Percentiles rank a stretch among this genome's conserved stretches.
phyloP scores from a whole-genome alignment of 78 protist species.

The Dictyostelium intermedium region DNA sequence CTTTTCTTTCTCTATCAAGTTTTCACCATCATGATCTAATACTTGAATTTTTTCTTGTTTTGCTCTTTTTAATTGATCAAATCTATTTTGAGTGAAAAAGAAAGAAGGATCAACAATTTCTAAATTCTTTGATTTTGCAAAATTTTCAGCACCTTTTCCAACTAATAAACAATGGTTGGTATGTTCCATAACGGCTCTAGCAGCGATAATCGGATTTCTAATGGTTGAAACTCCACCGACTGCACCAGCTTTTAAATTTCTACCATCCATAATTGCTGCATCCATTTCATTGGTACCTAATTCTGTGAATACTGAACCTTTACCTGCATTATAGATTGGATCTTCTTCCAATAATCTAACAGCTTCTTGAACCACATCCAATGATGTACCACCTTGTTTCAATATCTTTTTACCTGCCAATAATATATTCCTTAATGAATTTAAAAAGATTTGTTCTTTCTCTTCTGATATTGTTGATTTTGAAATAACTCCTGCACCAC shows the following conservation, averaged over 20 bases:
- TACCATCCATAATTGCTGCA: conserved; percentile 80
- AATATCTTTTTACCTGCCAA: background rate
- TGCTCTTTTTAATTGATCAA: conserved; percentile 32
- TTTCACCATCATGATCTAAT: conserved; percentile 58
- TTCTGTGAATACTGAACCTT: conserved; percentile 70
- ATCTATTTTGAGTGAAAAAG: conserved; percentile 48
- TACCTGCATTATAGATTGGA: conserved; percentile 81
- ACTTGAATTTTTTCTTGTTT: background rate
- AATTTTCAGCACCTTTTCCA: conserved; percentile 68
- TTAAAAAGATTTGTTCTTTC: background rate
- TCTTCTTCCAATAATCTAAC: conserved; percentile 72
- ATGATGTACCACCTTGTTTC: conserved; percentile 52
- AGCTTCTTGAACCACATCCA: conserved; percentile 79
- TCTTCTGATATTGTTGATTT: conserved; percentile 2
- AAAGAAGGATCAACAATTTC: conserved; percentile 59
- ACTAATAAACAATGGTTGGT: conserved; percentile 39
- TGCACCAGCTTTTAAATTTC: conserved; percentile 48
- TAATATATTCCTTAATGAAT: background rate
- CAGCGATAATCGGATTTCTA: conserved; percentile 78
- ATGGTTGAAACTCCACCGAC: conserved; percentile 47
- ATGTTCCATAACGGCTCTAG: conserved; percentile 75
- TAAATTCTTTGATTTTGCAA: conserved; percentile 6
- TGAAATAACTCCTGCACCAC: conserved; percentile 79
- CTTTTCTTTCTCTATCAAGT: background rate
- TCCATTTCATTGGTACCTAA: conserved; percentile 74